phyloP scores from a whole-genome alignment of 495 filamentous ascomycete species.

The Trichoderma erinaceum region DNA sequence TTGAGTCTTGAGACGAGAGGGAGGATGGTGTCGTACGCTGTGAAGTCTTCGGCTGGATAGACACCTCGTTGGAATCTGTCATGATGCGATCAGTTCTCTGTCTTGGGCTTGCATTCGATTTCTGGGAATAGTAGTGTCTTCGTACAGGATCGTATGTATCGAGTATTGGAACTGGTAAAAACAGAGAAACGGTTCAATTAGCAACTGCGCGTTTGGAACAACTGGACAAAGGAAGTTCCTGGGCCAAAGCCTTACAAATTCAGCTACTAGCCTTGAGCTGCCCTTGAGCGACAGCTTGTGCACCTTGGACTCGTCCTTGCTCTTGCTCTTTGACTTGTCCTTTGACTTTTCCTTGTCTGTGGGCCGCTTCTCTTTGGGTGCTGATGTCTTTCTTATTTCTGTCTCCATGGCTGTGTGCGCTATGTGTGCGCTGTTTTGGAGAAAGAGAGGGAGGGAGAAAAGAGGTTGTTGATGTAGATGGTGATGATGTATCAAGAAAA shows the following conservation, averaged over 20 bases:
- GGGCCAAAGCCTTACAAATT: slow-evolving; percentile 64
- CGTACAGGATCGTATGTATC: slow-evolving; percentile 83
- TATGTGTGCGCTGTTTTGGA: too few relatives aligned
- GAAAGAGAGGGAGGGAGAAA: not conserved
- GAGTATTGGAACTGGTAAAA: slow-evolving; percentile 82
- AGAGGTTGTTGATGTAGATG: not conserved
- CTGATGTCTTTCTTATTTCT: not conserved
- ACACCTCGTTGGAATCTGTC: slow-evolving; percentile 89
- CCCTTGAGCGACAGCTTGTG: slow-evolving; percentile 94
- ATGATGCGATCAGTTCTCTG: slow-evolving; percentile 13
- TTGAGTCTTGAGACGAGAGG: not conserved
- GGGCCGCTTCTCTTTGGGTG: not conserved
- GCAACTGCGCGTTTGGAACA: not conserved
- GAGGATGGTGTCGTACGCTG: slow-evolving; percentile 54
- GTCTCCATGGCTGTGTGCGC: slow-evolving; percentile 1
- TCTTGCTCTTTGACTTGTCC: slow-evolving; percentile 68
- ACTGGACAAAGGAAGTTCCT: not conserved
- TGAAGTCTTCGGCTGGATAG: slow-evolving; percentile 97
- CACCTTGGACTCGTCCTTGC: slow-evolving; percentile 83
- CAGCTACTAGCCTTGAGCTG: slow-evolving; percentile 84
- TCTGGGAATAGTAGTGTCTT: slow-evolving; percentile 28
- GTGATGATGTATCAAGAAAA: not conserved
- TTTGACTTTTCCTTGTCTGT: slow-evolving; percentile 77
- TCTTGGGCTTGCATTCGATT: not conserved
- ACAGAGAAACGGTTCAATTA: slow-evolving; percentile 15